Evolutionary conservation across 2,329 filamentous ascomycete genomes (phyloP).

Genomic region (Dothistroma pini): DNA sequence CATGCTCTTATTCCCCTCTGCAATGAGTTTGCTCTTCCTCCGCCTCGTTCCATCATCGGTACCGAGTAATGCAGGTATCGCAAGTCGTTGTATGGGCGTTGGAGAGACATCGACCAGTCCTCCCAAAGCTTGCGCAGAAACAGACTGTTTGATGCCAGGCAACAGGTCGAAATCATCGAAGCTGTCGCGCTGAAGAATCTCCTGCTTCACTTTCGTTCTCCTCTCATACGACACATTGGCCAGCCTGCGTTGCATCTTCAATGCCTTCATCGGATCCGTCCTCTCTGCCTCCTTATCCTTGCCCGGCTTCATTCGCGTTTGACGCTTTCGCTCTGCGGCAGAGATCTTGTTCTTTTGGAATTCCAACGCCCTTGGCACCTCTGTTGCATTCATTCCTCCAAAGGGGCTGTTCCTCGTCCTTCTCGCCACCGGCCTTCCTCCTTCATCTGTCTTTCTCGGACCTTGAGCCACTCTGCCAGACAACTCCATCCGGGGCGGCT

Average conservation of each 20-base stretch:
- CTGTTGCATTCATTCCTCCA: slow-evolving; percentile 56
- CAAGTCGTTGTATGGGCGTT: slow-evolving; percentile 84
- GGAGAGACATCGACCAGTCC: slow-evolving; percentile 72
- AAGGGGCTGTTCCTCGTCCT: slow-evolving; percentile 53
- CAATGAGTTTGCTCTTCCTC: slow-evolving; percentile 28
- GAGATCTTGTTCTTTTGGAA: slow-evolving; percentile 32
- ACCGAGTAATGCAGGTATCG: slow-evolving; percentile 75
- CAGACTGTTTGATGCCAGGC: slow-evolving; percentile 65
- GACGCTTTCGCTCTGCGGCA: slow-evolving; percentile 44
- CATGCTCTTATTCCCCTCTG: slow-evolving; percentile 39
- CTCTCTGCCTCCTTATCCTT: slow-evolving; percentile 42
- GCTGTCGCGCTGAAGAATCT: slow-evolving; percentile 62
- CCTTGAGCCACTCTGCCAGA: slow-evolving; percentile 43
- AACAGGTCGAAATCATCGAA: slow-evolving; percentile 81
- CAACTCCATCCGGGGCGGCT: slow-evolving; percentile 51
- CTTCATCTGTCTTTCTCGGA: slow-evolving; percentile 20
- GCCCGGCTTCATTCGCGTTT: slow-evolving; percentile 52
- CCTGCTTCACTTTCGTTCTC: slow-evolving; percentile 58
- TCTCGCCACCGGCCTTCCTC: slow-evolving; percentile 32
- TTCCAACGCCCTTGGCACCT: slow-evolving; percentile 29
- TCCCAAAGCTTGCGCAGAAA: slow-evolving; percentile 69
- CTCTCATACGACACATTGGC: slow-evolving; percentile 72
- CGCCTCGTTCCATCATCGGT: slow-evolving; percentile 44
- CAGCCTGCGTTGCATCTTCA: slow-evolving; percentile 89
- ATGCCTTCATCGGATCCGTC: slow-evolving; percentile 65